phyloP scores from a whole-genome alignment of 2,329 filamentous ascomycete genomes.

The Penicillium thymicola region DNA sequence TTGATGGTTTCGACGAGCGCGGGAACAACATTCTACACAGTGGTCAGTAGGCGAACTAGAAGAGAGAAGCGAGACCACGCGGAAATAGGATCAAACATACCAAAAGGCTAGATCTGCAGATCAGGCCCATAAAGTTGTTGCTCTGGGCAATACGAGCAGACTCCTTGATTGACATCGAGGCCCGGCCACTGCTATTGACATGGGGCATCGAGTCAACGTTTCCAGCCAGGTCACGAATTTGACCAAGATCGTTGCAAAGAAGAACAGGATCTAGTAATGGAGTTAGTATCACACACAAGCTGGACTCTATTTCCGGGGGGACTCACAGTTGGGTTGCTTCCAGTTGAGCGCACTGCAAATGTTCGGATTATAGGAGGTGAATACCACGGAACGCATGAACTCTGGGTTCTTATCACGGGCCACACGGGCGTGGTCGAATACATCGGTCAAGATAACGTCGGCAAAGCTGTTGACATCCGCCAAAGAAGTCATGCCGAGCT shows the following conservation, averaged over 20 bases:
- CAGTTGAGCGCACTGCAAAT: conserved; percentile 95
- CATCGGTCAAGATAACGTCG: conserved; percentile 75
- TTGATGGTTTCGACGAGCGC: conserved; percentile 92
- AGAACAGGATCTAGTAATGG: conserved; percentile 70
- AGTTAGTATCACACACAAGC: neutral
- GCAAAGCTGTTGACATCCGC: conserved; percentile 82
- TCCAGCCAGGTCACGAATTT: conserved; percentile 40
- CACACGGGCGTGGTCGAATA: conserved; percentile 84
- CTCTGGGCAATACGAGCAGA: conserved; percentile 86
- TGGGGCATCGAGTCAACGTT: conserved; percentile 41
- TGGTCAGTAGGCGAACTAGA: conserved; percentile 14
- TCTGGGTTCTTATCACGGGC: conserved; percentile 65
- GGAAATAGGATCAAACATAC: conserved; percentile 53
- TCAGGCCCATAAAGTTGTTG: conserved; percentile 97
- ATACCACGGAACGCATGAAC: conserved; percentile 80
- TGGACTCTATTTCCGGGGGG: neutral
- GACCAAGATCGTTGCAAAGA: conserved; percentile 85
- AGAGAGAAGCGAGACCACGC: neutral
- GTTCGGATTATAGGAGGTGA: conserved; percentile 86
- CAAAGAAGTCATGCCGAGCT: conserved; percentile 67
- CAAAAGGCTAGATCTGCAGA: conserved; percentile 82
- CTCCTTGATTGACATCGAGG: conserved; percentile 86
- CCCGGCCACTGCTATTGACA: conserved; percentile 62
- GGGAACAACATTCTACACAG: conserved; percentile 79
- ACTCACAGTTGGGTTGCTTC: conserved; percentile 93